A percentile compares a stretch with the other conserved stretches of the same genome.
These are phyloP conservation scores for Gloeophyllum trabeum DNA, from an alignment of 768 basidiomycete species.

Conservation along the genomic window DNA sequence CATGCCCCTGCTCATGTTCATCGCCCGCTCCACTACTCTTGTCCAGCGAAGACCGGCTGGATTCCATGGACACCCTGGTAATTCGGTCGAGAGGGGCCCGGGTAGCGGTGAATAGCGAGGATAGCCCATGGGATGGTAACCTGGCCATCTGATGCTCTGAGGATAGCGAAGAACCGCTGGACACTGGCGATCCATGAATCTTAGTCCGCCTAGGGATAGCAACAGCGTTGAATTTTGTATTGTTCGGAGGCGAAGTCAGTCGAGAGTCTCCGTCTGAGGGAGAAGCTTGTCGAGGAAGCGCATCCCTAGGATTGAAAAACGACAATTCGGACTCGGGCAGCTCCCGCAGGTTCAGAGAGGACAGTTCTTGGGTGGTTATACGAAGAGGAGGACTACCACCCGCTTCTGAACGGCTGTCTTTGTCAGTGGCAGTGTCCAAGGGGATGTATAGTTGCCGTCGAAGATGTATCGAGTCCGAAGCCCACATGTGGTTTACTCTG, in stretches of 20 bases:
- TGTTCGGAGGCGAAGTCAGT: not conserved
- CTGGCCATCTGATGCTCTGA: not conserved
- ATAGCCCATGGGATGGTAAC: conserved; percentile 6
- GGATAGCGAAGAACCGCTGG: not conserved
- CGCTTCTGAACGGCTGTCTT: conserved; percentile 10
- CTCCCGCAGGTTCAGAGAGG: conserved; percentile 11
- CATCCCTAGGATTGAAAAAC: conserved; percentile 17
- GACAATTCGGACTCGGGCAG: conserved; percentile 19
- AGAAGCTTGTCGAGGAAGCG: not conserved
- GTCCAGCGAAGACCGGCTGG: conserved; percentile 9
- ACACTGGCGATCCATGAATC: no score
- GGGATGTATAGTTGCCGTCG: conserved; percentile 79
- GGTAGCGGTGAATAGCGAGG: conserved; percentile 8
- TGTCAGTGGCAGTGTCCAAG: conserved; percentile 37
- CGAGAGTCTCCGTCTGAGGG: not conserved
- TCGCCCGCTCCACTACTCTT: conserved; percentile 16
- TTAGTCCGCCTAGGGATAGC: no score
- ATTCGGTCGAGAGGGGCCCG: conserved; percentile 1
- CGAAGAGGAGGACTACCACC: not conserved
- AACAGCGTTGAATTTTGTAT: not conserved
- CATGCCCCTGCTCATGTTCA: conserved; percentile 18
- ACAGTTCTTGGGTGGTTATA: not conserved
- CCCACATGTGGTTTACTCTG: conserved; percentile 86
- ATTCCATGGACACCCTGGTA: conserved; percentile 15
- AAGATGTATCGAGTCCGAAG: conserved; percentile 85